Base-by-base conservation (phyloP, 768 basidiomycete species). In the Goffeauzyma gilvescens region DNA sequence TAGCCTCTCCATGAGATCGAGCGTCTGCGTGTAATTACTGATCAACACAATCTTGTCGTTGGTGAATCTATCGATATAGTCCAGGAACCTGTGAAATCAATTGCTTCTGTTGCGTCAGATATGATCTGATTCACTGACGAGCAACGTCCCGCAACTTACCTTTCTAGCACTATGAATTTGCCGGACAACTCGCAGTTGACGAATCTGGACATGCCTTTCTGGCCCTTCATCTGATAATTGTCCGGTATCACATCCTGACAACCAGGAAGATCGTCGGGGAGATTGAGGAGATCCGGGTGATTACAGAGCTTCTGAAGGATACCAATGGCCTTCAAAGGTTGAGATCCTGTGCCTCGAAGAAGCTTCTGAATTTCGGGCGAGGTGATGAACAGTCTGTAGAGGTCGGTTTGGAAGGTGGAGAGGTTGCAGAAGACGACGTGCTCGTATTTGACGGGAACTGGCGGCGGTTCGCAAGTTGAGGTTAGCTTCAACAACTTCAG, bases 381-480 rank as follows among this genome's bases (percentile, higher is more conserved):
- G 3, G 77, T 78, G 48, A 90, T 89, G 58, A 95, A 95, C 23
- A 83, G 70, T 36, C 77, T 76, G 58, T 95, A 95, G 2, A 95
- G 68, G 6, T 81, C 68, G 12, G 83, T 66, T 53, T 95, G 87
- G 52, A 93, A 76, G 13, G 78, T 69, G 2, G 83, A 85, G 4
- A 82, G 72, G 31, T 74, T 71, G 60, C 87, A 95, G 65, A 93
- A 95, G 0, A 95, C 87, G 48, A 95, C 81, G 46, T 95, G 86
- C 61, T 96, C 93, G 66, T 96, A 96, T 63, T 98, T 98, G 66
- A 98, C 85, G 7, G 93, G 93, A 22, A 98, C 90, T 96, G 55
- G 7, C 9, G 1, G 30, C 38, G 21, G 5, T 18, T 9, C 14
- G 26, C 9, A 20, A 15, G 18, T 23, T 6, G 4, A 15, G 28